Evolutionary conservation across 2,329 filamentous ascomycete genomes (phyloP).

Genomic region (Hypoxylon sp.): DNA sequence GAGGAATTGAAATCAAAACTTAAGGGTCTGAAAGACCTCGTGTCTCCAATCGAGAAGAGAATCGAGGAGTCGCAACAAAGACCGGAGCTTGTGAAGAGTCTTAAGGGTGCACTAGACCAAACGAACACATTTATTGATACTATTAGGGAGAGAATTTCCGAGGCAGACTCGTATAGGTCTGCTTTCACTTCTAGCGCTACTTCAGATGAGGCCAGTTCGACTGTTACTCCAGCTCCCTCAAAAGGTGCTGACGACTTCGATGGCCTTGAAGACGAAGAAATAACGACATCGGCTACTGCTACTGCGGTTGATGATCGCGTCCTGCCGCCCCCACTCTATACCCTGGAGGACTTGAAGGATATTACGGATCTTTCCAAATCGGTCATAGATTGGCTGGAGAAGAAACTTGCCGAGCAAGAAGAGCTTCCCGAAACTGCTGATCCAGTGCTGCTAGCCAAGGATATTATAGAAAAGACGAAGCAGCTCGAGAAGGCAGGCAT

Average conservation of each 20-base stretch:
- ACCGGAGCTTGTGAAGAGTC: conserved; percentile 70
- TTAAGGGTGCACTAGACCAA: conserved; percentile 76
- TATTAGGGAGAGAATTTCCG: conserved; percentile 74
- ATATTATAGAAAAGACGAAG: conserved; percentile 73
- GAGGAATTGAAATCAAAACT: conserved; percentile 80
- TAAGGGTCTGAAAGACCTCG: conserved; percentile 78
- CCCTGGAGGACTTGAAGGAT: conserved; percentile 72
- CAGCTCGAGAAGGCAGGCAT: conserved; percentile 76
- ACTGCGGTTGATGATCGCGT: conserved; percentile 59
- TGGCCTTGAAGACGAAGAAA: conserved; percentile 78
- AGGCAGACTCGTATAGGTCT: conserved; percentile 70
- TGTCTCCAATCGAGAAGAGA: conserved; percentile 78
- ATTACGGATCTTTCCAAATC: conserved; percentile 70
- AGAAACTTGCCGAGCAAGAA: conserved; percentile 74
- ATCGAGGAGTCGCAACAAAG: conserved; percentile 76
- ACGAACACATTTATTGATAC: conserved; percentile 74
- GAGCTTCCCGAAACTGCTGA: conserved; percentile 75
- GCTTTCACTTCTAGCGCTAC: conserved; percentile 60
- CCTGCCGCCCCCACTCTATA: conserved; percentile 73
- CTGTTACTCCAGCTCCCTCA: conserved; percentile 57
- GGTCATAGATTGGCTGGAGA: conserved; percentile 76
- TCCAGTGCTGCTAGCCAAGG: conserved; percentile 76
- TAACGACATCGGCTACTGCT: conserved; percentile 50
- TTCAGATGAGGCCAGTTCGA: conserved; percentile 52
- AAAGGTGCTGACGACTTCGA: conserved; percentile 65